These are phyloP conservation scores for Stephanodiscus minutulus DNA, from an alignment of 108 stramenopile genomes.

Conservation along the genomic window DNA sequence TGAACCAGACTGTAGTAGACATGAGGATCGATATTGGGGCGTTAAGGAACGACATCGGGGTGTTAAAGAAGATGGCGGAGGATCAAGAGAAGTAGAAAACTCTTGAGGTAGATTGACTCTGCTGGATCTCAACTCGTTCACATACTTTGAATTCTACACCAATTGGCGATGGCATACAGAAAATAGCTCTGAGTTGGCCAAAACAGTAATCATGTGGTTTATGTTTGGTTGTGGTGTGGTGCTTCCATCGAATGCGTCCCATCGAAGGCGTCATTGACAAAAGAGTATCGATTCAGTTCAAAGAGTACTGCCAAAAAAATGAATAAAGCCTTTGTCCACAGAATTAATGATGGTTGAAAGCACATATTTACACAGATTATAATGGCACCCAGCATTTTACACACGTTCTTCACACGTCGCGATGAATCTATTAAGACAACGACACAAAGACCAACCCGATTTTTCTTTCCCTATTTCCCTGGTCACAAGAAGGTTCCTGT, in stretches of 20 bases:
- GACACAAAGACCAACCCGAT: not conserved
- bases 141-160: not conserved
- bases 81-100: not conserved
- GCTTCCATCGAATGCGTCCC: no score
- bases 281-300: no score
- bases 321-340: not conserved
- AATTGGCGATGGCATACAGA: not conserved
- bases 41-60: not conserved
- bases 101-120: not conserved
- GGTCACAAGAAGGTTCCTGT: not conserved
- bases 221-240: no score
- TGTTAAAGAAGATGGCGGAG: no score
- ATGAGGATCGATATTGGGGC: not conserved
- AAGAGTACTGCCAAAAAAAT: not conserved
- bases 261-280: no score
- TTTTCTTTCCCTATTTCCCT: no score
- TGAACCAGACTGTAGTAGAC: conserved; percentile 11
- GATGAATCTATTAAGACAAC: no score
- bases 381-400: no score
- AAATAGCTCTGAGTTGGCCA: not conserved
- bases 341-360: not conserved
- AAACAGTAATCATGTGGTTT: not conserved
- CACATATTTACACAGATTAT: no score
- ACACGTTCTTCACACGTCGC: no score
- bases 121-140: not conserved